Evolutionary conservation across 331 rosid genomes (phyloP).

Genomic region (Quercus phellos): DNA sequence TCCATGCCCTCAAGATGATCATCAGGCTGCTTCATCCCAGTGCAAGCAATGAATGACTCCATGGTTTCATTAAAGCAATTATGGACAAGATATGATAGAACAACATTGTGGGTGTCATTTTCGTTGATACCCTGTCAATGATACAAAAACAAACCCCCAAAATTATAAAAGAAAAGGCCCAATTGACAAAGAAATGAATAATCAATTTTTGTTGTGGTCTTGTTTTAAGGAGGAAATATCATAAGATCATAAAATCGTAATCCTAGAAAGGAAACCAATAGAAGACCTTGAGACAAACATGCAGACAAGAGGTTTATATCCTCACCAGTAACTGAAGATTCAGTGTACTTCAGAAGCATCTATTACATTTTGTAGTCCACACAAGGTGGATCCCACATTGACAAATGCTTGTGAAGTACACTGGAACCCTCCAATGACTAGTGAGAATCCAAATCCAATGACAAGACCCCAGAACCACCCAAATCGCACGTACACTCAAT

Average conservation of each 20-base stretch:
- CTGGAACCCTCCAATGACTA: neutral
- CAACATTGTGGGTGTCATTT: constrained; percentile 57
- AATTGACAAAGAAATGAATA: neutral
- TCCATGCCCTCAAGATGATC: constrained; percentile 75
- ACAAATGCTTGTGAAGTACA: neutral
- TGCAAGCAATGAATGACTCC: constrained; percentile 70
- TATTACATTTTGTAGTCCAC: neutral
- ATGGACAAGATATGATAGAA: constrained; percentile 87
- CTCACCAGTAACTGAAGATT: neutral
- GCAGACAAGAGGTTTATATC: neutral
- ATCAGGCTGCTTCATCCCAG: constrained; percentile 71
- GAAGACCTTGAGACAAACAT: neutral
- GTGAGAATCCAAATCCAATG: neutral
- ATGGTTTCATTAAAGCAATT: constrained; percentile 82
- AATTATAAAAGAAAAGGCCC: neutral
- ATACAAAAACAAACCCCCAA: neutral
- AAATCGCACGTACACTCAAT: neutral
- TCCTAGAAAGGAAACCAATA: neutral
- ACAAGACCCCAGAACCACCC: neutral
- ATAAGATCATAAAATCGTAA: neutral
- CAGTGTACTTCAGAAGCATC: neutral
- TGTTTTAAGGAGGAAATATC: neutral
- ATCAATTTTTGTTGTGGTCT: neutral
- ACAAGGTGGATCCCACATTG: neutral
- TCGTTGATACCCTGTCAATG: constrained; percentile 64